Base-by-base conservation (phyloP, 768 basidiomycete species). In the Mycena olivaceomarginata region DNA sequence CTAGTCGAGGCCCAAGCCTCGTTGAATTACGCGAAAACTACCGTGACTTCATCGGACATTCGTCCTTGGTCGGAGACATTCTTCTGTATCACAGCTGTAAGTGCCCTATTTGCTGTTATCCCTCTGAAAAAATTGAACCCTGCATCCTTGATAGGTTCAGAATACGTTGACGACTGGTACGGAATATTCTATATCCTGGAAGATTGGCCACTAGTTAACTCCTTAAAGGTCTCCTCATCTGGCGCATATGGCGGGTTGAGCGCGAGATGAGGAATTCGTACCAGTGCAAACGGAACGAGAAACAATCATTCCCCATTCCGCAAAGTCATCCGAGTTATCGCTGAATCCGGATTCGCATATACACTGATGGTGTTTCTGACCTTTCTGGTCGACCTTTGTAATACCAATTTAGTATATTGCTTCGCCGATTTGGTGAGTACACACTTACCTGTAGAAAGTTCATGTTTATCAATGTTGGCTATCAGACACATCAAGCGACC, bases 201-300 rank as follows among this genome's bases (percentile, higher is more conserved):
- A 59, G 22, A 13, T 12, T 22, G 10, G 20, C 40, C 56, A 43
- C 31, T 41, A 8, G 39, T 45, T 71, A 10, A 63, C 40, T 48
- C 31, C 15, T 51, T 51, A 40, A 31, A 71, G 70, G 25, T 40
- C 60, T 71, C 46, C 70, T 71, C 31, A 51, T 71, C 13, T 71
- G 70, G 70, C 70, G 70, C 25, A 71, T 71, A 11, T 71, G 70
- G 70, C 70, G 60, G 31, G 70, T 71, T 51, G 70, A 71, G 16
- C 70, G 37, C 59, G 15, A 71, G 45, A 71, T 11, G 60, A 62
- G 20, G 37, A 62, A n/a, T 62, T 6, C 25, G 60, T 40, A 25
- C 15, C 25, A 45, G 25, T 31, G 22, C 1, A 22, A 70, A 22
- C n/a, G 40, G 37, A 22, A 59, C 68, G 46, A 39, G 20, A 31